Evolutionary conservation across 306 rosid genomes (phyloP).

Genomic region (Rubus parviflorus): DNA sequence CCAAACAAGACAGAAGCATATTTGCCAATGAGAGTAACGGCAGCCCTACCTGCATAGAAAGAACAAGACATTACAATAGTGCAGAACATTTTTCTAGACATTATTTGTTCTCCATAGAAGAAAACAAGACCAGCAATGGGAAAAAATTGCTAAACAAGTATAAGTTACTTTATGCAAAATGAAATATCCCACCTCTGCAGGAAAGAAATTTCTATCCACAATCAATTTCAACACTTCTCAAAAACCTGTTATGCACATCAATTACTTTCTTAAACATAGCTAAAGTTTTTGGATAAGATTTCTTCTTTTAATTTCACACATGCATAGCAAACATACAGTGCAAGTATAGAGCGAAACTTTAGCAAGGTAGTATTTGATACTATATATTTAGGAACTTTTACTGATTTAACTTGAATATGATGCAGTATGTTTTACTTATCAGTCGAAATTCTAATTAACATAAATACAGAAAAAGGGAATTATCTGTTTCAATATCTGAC

Average conservation of each 20-base stretch:
- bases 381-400: background rate
- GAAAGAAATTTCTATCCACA: background rate
- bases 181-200: background rate
- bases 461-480: background rate
- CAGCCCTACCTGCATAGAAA: slow-evolving; percentile 13
- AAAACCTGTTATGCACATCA: background rate
- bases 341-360: background rate
- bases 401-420: background rate
- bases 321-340: background rate
- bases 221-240: background rate
- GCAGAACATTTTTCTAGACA: background rate
- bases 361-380: background rate
- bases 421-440: background rate
- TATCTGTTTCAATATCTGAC: slow-evolving; percentile 8
- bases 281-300: background rate
- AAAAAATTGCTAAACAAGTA: background rate
- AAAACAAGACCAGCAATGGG: background rate
- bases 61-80: background rate
- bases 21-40: background rate
- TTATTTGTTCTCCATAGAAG: background rate
- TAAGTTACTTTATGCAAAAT: background rate
- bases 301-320: background rate
- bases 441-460: background rate
- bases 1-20: background rate
- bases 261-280: background rate